A percentile compares a stretch with the other conserved stretches of the same genome.
phyloP scores from a whole-genome alignment of 148 eudicot species.

The Vaccinium myrtillus region DNA sequence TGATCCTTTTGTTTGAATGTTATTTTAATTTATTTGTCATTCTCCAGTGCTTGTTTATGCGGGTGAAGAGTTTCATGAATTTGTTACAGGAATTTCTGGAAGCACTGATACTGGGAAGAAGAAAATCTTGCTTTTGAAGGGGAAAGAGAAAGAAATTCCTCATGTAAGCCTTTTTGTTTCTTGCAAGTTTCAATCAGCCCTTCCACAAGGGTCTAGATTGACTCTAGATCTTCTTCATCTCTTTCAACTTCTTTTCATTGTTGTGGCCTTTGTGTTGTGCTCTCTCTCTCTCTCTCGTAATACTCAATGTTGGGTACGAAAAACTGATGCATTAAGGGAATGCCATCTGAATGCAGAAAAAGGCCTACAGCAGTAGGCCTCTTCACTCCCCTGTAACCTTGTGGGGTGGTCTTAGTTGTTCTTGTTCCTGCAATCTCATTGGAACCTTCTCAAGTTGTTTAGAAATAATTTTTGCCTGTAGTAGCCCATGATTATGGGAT shows the following conservation, averaged over 20 bases:
- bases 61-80: not conserved
- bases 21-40: not conserved
- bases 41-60: not conserved
- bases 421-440: not conserved
- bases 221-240: not conserved
- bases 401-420: not conserved
- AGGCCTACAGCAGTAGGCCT: not conserved
- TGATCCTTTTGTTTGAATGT: constrained; percentile 7
- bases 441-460: not conserved
- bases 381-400: not conserved
- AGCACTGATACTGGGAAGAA: constrained; percentile 51
- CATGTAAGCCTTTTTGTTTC: constrained; percentile 32
- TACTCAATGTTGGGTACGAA: not conserved
- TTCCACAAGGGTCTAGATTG: not conserved
- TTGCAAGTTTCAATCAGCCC: not conserved
- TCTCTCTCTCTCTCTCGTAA: no score
- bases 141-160: constrained; percentile 71
- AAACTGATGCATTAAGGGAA: not conserved
- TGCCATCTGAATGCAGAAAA: not conserved
- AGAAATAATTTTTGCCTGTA: not conserved
- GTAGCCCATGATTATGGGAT: not conserved
- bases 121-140: constrained; percentile 77
- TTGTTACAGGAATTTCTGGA: constrained; percentile 37
- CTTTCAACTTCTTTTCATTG: constrained; percentile 3
- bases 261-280: not conserved